phyloP scores from a whole-genome alignment of 192 early-diverging fungal species.

The Entomortierella parvispora region DNA sequence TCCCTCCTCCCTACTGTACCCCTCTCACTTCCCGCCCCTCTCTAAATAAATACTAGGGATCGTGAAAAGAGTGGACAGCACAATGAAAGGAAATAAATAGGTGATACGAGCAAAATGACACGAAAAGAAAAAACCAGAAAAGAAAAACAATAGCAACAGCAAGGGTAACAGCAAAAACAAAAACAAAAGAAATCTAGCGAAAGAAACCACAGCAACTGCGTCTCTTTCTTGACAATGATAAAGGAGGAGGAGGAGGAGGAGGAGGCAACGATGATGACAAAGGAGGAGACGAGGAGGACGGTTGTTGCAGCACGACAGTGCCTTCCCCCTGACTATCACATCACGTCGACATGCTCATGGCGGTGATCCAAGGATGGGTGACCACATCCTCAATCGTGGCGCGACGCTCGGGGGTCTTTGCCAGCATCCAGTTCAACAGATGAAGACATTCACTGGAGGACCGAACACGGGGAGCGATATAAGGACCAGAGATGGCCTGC shows the following conservation, averaged over 20 bases:
- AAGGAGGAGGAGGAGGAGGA: background rate
- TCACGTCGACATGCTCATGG: constrained; percentile 9
- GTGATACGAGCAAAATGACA: background rate
- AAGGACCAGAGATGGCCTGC: constrained; percentile 60
- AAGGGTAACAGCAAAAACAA: background rate
- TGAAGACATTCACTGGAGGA: constrained; percentile 62
- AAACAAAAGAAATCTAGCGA: constrained; percentile 6
- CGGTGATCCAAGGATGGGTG: constrained; percentile 66
- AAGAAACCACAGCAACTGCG: background rate
- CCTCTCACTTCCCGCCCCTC: no score
- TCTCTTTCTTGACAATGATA: constrained; percentile 1
- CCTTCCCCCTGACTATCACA: no score
- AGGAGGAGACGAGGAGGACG: no score
- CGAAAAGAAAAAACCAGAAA: background rate
- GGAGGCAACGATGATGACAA: no score
- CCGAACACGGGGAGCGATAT: constrained; percentile 55
- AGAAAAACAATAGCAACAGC: background rate
- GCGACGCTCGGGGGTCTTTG: constrained; percentile 65
- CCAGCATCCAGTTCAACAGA: constrained; percentile 73
- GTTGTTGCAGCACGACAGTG: no score
- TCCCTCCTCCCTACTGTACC: no score
- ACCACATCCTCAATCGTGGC: constrained; percentile 71
- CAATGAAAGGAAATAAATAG: background rate
- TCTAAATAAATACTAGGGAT: background rate
- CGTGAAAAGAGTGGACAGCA: background rate